These are phyloP conservation scores for Omphalotus guepiniiformis DNA, from an alignment of 768 basidiomycete genomes.

Conservation along the genomic window DNA sequence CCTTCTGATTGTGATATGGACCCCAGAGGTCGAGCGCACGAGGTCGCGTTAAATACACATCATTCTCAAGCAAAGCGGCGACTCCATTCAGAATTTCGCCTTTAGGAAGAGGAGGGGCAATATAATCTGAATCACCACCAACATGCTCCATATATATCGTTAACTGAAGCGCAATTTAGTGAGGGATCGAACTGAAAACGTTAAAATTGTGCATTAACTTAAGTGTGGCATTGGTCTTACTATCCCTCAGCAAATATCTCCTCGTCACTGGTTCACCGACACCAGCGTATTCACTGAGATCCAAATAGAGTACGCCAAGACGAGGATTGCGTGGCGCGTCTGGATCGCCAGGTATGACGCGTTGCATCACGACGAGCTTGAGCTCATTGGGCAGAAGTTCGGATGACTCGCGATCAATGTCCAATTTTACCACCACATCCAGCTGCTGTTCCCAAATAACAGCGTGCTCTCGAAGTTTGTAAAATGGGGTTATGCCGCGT, in stretches of 20 bases:
- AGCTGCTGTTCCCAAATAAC: slow-evolving; percentile 60
- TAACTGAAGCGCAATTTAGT: slow-evolving; percentile 33
- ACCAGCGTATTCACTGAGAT: slow-evolving; percentile 72
- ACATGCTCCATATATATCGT: slow-evolving; percentile 54
- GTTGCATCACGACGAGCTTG: slow-evolving; percentile 63
- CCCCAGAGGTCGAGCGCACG: slow-evolving; percentile 45
- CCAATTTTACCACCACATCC: slow-evolving; percentile 52
- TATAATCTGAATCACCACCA: slow-evolving; percentile 51
- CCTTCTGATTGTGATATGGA: slow-evolving; percentile 32
- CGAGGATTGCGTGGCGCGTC: slow-evolving; percentile 53
- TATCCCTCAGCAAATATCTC: slow-evolving; percentile 63
- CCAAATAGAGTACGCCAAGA: slow-evolving; percentile 62
- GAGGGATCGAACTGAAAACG: not conserved
- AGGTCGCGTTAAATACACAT: slow-evolving; percentile 49
- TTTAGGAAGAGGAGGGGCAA: slow-evolving; percentile 64
- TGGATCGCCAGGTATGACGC: slow-evolving; percentile 54
- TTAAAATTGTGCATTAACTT: slow-evolving; percentile 39
- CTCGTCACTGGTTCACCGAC: slow-evolving; percentile 55
- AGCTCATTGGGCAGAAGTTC: slow-evolving; percentile 57
- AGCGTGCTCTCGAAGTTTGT: slow-evolving; percentile 58
- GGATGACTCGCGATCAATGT: slow-evolving; percentile 48
- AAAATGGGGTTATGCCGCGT: slow-evolving; percentile 59
- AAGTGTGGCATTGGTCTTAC: slow-evolving; percentile 76
- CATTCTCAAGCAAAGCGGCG: slow-evolving; percentile 54
- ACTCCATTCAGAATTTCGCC: slow-evolving; percentile 72